phyloP scores from a whole-genome alignment of 2,329 filamentous ascomycete species.

The Stagonosporopsis tanaceti region DNA sequence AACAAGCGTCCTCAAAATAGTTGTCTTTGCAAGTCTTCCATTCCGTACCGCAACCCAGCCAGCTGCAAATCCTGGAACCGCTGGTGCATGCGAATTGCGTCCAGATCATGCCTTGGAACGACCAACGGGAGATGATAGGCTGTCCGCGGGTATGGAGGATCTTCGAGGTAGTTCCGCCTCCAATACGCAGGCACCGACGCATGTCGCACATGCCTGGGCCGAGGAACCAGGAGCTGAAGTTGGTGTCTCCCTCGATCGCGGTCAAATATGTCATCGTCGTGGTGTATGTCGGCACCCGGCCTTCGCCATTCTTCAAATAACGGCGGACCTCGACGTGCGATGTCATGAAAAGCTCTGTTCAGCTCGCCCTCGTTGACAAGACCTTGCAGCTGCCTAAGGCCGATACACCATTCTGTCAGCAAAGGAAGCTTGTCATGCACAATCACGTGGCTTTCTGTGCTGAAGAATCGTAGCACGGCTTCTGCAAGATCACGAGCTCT shows the following conservation, averaged over 20 bases:
- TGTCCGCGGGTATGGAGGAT: neutral
- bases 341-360: neutral
- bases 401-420: slow-evolving; percentile 6
- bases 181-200: neutral
- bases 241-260: neutral
- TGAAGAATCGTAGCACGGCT: slow-evolving; percentile 3
- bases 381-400: neutral
- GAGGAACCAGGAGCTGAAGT: neutral
- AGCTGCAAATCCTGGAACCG: neutral
- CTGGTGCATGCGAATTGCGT: neutral
- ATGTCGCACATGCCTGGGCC: neutral
- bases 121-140: neutral
- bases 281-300: neutral
- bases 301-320: slow-evolving; percentile 11
- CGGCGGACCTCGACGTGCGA: slow-evolving; percentile 4
- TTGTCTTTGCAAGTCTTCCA: neutral
- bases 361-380: neutral
- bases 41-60: neutral
- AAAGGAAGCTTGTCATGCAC: neutral
- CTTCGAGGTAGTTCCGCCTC: neutral
- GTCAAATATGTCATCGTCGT: neutral
- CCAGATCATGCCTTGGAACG: neutral
- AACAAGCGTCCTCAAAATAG: too few relatives aligned
- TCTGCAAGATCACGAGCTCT: neutral
- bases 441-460: neutral